A percentile compares a stretch with the other conserved stretches of the same genome.
These are phyloP conservation scores for Schizochytrium sp. DNA, from an alignment of 108 stramenopile genomes.

Conservation along the genomic window DNA sequence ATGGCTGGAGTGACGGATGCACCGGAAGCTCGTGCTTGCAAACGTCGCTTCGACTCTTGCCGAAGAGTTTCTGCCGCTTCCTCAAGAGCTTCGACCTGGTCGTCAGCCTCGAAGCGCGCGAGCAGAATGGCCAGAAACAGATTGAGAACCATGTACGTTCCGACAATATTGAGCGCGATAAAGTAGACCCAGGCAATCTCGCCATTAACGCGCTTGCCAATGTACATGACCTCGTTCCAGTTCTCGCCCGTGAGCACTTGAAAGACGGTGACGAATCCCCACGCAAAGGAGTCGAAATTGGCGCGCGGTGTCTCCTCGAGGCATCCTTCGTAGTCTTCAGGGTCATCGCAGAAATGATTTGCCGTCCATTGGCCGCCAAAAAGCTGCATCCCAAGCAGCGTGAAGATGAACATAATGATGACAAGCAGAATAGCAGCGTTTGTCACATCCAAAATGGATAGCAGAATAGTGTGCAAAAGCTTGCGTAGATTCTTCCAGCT, in stretches of 20 bases:
- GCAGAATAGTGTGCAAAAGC: slow-evolving; percentile 46
- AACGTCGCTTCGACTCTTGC: not conserved
- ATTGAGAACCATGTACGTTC: slow-evolving; percentile 46
- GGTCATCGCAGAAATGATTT: slow-evolving; percentile 7
- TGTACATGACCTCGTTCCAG: slow-evolving; percentile 51
- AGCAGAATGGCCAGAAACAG: slow-evolving; percentile 50
- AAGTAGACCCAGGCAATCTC: slow-evolving; percentile 32
- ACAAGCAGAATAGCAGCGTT: slow-evolving; percentile 54
- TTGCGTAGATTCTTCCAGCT: slow-evolving; percentile 53
- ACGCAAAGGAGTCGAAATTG: slow-evolving; percentile 32
- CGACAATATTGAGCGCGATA: slow-evolving; percentile 34
- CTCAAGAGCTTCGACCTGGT: not conserved
- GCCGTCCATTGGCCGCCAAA: slow-evolving; percentile 32
- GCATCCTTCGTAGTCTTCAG: not conserved
- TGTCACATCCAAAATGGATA: slow-evolving; percentile 51
- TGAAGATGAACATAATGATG: slow-evolving; percentile 62
- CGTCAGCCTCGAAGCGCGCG: slow-evolving; percentile 24
- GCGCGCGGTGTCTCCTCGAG: slow-evolving; percentile 22
- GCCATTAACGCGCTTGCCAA: slow-evolving; percentile 16
- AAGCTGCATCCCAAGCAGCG: slow-evolving; percentile 58
- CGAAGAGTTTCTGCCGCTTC: not conserved
- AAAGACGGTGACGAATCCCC: slow-evolving; percentile 41
- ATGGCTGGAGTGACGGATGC: not conserved
- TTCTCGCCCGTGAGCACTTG: slow-evolving; percentile 44
- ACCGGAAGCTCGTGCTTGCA: not conserved